Conservation (phyloP, 164 flowering plant genomes). For the Vitis rupestris region DNA sequence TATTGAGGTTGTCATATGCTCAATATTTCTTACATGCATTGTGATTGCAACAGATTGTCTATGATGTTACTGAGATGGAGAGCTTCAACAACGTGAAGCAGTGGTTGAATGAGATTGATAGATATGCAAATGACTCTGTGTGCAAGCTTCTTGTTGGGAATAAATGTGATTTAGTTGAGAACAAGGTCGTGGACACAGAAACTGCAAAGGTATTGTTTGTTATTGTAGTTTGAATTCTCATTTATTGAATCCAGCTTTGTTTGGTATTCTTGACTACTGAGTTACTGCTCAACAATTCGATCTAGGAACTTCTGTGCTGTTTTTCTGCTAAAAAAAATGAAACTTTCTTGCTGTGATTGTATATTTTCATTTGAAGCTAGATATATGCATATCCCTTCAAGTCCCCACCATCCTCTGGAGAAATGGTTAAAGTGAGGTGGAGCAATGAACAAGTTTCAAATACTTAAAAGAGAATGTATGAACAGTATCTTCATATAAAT, state of each 20-base stretch:
- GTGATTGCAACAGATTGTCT: constrained; percentile 40
- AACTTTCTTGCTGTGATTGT: no score
- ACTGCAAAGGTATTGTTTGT: constrained; percentile 35
- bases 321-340: no score
- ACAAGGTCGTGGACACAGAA: constrained; percentile 49
- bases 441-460: no score
- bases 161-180: constrained; percentile 62
- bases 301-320: no score
- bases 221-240: not conserved
- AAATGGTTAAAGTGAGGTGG: no score
- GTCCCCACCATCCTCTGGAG: no score
- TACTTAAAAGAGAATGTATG: no score
- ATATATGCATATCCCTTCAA: no score
- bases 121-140: constrained; percentile 69
- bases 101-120: constrained; percentile 57
- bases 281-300: not conserved
- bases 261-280: not conserved
- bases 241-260: not conserved
- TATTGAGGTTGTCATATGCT: not conserved
- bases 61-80: constrained; percentile 68
- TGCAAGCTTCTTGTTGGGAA: constrained; percentile 73
- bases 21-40: constrained; percentile 2
- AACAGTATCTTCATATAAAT: no score
- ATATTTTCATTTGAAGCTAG: no score
- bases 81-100: constrained; percentile 65